Evolutionary conservation across 495 filamentous ascomycete genomes (phyloP), one percentile per base, ranked within the genome.

Genomic region (Achaetomiella virescens): DNA sequence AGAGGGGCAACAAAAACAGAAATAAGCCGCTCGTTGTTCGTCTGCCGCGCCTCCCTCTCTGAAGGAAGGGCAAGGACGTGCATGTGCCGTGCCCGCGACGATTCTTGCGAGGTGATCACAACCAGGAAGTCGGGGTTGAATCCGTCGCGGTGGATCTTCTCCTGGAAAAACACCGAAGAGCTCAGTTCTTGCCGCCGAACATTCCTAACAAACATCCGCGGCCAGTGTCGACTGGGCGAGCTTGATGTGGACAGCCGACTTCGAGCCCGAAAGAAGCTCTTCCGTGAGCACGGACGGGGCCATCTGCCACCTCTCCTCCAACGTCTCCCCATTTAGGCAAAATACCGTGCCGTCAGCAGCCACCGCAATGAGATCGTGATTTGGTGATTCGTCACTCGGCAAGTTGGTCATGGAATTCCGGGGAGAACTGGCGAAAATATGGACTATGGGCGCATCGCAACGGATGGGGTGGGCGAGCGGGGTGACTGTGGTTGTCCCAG

Each of bases 401-500:
- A 56, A 29, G 14, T 54, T 52, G 12, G 57, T 51, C 21, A 20
- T 22, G 11, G 60, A 52, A 41, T n/a, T 50, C 15, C 48, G 54
- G 11, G 61, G 56, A 2, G 68, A 65, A n/a, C 54, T 59, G 17
- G 69, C 61, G 6, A 66, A 59, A 27, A 71, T 45, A 43, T 66
- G 52, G 35, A 71, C 25, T 31, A 71, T 63, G 7, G 69, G 59
- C 44, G 59, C 53, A 43, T 57, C 58, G 58, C 49, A 54, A 6
- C 52, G 47, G 41, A 62, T 49, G 42, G 22, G 8, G 35, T 61
- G 52, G 9, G 65, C 57, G 9, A 54, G 25, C 1, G 65, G 68
- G 9, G 62, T 62, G 17, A 72, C 66, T 4, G 62, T 63, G 3
- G 82, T 81, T 35, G 78, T 82, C 55, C 84, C 78, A 21, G 84